These are phyloP conservation scores for Rhizomucor miehei DNA, from an alignment of 371 early-diverging fungal genomes.

Conservation along the genomic window DNA sequence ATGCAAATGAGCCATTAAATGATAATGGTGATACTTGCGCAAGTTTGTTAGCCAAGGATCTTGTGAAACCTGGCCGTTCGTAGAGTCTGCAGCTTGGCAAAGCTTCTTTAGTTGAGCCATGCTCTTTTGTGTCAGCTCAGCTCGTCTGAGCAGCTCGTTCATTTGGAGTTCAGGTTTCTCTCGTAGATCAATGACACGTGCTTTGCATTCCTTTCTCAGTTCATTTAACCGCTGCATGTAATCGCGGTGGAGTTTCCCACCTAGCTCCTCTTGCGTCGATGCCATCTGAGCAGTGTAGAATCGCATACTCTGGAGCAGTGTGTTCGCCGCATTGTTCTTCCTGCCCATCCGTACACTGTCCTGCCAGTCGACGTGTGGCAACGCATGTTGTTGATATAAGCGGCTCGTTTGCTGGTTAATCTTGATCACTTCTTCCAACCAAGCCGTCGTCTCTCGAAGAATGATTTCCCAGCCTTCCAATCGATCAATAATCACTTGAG, in stretches of 20 bases:
- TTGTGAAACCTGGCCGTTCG: constrained; percentile 9
- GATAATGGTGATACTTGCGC: constrained; percentile 24
- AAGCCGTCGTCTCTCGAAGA: constrained; percentile 20
- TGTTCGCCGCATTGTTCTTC: constrained; percentile 6
- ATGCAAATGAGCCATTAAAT: no score
- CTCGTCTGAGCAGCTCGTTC: constrained; percentile 31
- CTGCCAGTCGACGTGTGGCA: constrained; percentile 19
- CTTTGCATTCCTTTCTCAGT: constrained; percentile 30
- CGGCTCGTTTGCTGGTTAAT: constrained; percentile 28
- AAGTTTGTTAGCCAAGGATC: constrained; percentile 45
- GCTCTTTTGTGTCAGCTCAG: constrained; percentile 30
- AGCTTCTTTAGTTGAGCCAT: constrained; percentile 25
- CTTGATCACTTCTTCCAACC: constrained; percentile 34
- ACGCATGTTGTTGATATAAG: constrained; percentile 22
- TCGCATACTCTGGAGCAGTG: constrained; percentile 21
- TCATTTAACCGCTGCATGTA: constrained; percentile 20
- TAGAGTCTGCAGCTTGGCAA: constrained; percentile 27
- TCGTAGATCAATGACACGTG: constrained; percentile 20
- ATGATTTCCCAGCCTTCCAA: constrained; percentile 26
- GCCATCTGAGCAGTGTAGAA: constrained; percentile 21
- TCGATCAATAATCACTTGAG: constrained; percentile 28
- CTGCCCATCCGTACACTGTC: not conserved
- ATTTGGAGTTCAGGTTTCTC: constrained; percentile 14
- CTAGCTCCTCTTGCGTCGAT: constrained; percentile 26
- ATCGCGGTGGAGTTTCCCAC: constrained; percentile 10